Base-by-base conservation (phyloP, 139 green algal species). In the Chlorella ohadii region DNA sequence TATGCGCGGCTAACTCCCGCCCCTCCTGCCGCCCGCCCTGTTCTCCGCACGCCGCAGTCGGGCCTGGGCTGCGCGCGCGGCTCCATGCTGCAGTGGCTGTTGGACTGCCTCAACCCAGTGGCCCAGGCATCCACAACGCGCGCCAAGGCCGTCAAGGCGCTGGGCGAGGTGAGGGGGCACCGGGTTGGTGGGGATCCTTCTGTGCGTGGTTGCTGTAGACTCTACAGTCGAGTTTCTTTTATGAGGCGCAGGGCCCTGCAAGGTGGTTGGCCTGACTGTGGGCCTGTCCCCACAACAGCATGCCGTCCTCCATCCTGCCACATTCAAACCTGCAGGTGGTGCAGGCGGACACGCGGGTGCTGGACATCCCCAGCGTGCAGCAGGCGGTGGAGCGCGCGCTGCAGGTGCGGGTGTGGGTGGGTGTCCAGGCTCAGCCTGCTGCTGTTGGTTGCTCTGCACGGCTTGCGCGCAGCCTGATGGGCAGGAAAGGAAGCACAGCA, bases 121-220 rank as follows among this genome's bases (percentile, higher is more conserved):
- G 36, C 39, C 27, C 83, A 86, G 65, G 81, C 75, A 22, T 59
- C 88, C 51, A 84, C 77, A 6, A 88, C 88, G 25, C 90, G 93
- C 3, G 86, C 88, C 56, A 92, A 93, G 47, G 89, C 91, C 2
- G 85, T 97, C 64, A 94, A 93, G 81, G 90, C 92, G 61, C 83
- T 98, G 33, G 92, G 87, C 1, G 81, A 81, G 4, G 51, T 59
- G 51, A 20, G 51, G 44, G 44, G 44, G 7, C n/a, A n/a, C n/a
- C n/a, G n/a, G n/a, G n/a, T n/a, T n/a, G n/a, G n/a, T n/a, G n/a
- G n/a, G n/a, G n/a, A n/a, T n/a, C n/a, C n/a, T n/a, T n/a, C n/a
- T n/a, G n/a, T n/a, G n/a, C n/a, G n/a, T n/a, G n/a, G n/a, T n/a
- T n/a, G n/a, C n/a, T n/a, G n/a, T n/a, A n/a, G n/a, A n/a, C n/a